Base-by-base conservation (phyloP, 345 rosid species). In the Aquilaria yunnanensis region DNA sequence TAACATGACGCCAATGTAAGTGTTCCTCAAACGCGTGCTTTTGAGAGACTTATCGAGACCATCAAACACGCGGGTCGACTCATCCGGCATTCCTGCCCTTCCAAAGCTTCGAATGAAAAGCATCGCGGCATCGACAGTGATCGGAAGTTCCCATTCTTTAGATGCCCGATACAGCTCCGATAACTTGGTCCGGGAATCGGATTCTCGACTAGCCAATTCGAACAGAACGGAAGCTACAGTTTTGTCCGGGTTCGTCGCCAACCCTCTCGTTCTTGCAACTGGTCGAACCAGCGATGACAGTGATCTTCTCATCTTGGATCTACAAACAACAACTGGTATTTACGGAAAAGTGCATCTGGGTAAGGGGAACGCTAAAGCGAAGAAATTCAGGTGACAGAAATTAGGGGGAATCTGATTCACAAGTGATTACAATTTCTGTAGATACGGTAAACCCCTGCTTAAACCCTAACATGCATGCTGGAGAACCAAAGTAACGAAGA, bases 161-260 rank as follows among this genome's bases (percentile, higher is more conserved):
- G 87, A 71, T 33, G 62, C 48, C 64, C 73, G 83, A 65, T 83
- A 83, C 43, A 86, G 80, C 32, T 67, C 67, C 2, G 65, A 71
- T 32, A 84, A 78, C 56, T 75, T 64, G n/a, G 59, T 66, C 0
- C n/a, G 47, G 14, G 77, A 66, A 43, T 78, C 69, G 5, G 57
- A 62, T 63, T 90, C 87, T 9, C 79, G 70, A 53, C 72, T 61
- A 14, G 89, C 86, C 46, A 81, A 70, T 62, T 85, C 87, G 23
- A 16, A 16, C 9, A 85, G 49, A 54, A 82, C 65, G 32, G 92
- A 90, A 23, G 97, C 96, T 33, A 90, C 85, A 32, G 90, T 76
- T 69, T 86, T 82, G 30, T 86, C 89, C 13, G 97, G 68, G 74
- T 69, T 78, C 43, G 90, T 79, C 69, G 81, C 77, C 63, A 85